phyloP scores from a whole-genome alignment of 2,329 filamentous ascomycete genomes.

The Colletotrichum camelliae region DNA sequence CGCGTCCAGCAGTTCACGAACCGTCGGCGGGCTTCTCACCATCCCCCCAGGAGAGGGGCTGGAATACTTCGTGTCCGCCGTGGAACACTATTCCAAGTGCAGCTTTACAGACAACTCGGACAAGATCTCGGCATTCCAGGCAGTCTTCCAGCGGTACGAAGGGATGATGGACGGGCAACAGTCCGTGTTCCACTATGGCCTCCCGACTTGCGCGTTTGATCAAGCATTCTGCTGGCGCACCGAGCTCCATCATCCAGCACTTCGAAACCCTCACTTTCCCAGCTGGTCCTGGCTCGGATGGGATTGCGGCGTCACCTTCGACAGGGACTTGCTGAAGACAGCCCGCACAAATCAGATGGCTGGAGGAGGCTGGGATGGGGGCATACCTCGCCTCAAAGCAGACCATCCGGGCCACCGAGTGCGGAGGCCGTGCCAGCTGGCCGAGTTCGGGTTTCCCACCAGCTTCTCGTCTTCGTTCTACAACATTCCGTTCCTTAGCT shows the following conservation, averaged over 20 bases:
- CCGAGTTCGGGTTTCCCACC: neutral
- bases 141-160: neutral
- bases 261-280: neutral
- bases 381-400: neutral
- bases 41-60: neutral
- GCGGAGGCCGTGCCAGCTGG: neutral
- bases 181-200: neutral
- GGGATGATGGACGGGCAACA: neutral
- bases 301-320: neutral
- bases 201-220: neutral
- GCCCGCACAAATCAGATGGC: neutral
- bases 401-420: neutral
- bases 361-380: neutral
- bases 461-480: neutral
- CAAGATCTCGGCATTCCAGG: neutral
- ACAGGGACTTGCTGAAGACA: neutral
- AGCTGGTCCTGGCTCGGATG: neutral
- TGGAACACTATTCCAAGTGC: neutral
- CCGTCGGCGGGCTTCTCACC: neutral
- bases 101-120: neutral
- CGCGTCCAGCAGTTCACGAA: neutral
- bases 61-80: neutral
- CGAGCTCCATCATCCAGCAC: neutral
- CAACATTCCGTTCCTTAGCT: neutral
- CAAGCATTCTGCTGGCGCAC: neutral